phyloP scores from a whole-genome alignment of 345 rosid genomes.

The Sapria himalayana region DNA sequence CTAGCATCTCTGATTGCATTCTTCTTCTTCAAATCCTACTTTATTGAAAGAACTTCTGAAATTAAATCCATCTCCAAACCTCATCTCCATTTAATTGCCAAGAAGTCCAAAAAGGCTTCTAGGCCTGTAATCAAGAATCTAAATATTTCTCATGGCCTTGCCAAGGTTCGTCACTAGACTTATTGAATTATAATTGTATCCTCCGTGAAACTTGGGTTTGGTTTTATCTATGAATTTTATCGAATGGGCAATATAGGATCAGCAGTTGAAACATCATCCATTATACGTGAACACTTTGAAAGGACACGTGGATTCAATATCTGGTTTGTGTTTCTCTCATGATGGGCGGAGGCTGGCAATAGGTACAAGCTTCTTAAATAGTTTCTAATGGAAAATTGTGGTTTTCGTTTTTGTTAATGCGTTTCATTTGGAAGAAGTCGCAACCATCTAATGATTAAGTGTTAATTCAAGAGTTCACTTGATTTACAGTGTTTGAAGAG shows the following conservation, averaged over 20 bases:
- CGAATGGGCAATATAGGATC: conserved; percentile 24
- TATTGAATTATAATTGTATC: too few relatives aligned
- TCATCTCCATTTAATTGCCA: conserved; percentile 35
- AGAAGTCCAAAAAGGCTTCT: conserved; percentile 27
- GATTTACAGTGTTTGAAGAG: too few relatives aligned
- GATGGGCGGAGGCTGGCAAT: conserved; percentile 69
- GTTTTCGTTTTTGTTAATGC: not conserved
- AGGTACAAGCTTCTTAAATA: conserved; percentile 24
- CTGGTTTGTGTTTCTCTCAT: conserved; percentile 54
- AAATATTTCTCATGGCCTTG: conserved; percentile 43
- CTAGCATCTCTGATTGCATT: conserved; percentile 51
- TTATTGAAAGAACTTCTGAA: conserved; percentile 58
- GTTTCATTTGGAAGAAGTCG: not conserved
- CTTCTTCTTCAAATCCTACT: conserved; percentile 59
- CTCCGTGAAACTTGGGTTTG: not conserved
- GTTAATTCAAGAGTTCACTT: too few relatives aligned
- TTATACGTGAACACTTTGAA: conserved; percentile 87
- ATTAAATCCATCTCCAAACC: conserved; percentile 41
- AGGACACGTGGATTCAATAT: conserved; percentile 85
- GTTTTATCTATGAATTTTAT: conserved; percentile 3
- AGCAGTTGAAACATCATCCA: conserved; percentile 58
- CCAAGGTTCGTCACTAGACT: conserved; percentile 34
- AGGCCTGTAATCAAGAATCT: conserved; percentile 26
- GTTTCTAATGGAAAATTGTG: too few relatives aligned
- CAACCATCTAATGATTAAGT: too few relatives aligned